Conservation (phyloP, 2,329 filamentous ascomycete genomes). For the Colletotrichum tofieldiae region DNA sequence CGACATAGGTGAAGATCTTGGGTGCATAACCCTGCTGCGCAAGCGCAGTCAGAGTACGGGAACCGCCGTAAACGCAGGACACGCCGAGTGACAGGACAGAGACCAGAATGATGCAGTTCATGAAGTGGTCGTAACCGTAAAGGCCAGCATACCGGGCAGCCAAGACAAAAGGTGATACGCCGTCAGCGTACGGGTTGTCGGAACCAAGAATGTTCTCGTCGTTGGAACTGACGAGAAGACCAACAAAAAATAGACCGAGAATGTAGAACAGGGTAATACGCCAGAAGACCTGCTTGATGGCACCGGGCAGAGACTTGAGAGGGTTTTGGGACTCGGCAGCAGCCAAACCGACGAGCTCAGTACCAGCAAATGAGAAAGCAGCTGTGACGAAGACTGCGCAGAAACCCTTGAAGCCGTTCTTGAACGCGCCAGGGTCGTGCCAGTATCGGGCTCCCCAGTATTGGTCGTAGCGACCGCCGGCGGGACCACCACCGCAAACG, state of each 20-base stretch:
- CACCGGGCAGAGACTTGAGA: slow-evolving; percentile 81
- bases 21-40: slow-evolving; percentile 74
- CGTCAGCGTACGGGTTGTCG: slow-evolving; percentile 33
- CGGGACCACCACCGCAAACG: slow-evolving; percentile 73
- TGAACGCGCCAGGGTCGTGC: slow-evolving; percentile 71
- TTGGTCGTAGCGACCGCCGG: slow-evolving; percentile 58
- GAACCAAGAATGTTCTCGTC: slow-evolving; percentile 58
- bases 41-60: slow-evolving; percentile 72
- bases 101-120: slow-evolving; percentile 73
- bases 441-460: slow-evolving; percentile 68
- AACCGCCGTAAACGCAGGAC: slow-evolving; percentile 72
- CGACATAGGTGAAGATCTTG: slow-evolving; percentile 70
- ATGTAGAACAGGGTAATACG: slow-evolving; percentile 71
- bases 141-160: slow-evolving; percentile 68
- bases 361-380: slow-evolving; percentile 81
- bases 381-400: slow-evolving; percentile 82
- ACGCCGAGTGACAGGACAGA: slow-evolving; percentile 73
- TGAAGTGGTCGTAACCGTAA: slow-evolving; percentile 67
- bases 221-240: slow-evolving; percentile 63
- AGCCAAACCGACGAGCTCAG: slow-evolving; percentile 82
- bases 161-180: slow-evolving; percentile 70
- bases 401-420: slow-evolving; percentile 82
- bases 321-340: slow-evolving; percentile 81
- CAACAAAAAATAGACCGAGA: slow-evolving; percentile 67
- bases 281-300: slow-evolving; percentile 84